Evolutionary conservation across 2,329 filamentous ascomycete genomes (phyloP), one percentile per base, ranked within the genome.

Genomic region (Trichoderma gracile): DNA sequence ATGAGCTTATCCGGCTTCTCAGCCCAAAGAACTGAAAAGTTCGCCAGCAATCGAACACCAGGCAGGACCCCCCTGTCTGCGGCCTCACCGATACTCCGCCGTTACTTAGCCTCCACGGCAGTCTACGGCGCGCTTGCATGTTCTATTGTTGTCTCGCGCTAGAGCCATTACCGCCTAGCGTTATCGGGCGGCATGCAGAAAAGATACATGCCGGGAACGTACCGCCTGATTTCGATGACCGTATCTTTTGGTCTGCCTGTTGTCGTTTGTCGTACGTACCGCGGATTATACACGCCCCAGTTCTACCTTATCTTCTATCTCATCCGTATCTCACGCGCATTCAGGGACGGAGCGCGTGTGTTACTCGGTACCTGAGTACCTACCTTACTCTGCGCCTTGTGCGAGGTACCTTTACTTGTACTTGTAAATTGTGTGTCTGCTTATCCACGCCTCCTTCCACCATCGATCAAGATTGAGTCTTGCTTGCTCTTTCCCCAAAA

Each of bases 191-290:
- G 53, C 47, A 61, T 53, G 40, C 33, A n/a, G 50, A 53, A 54
- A 54, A 40, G 58, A 43, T 62, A 62, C 59, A 15, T 54, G 53
- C 59, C 21, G 17, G 58, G 40, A 38, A 12, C 10, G 40, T 62
- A 62, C 59, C 21, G 17, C 47, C 25, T 27, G 59, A 46, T 62
- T 62, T 62, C 49, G 27, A 62, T 62, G 33, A 62, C 59, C 49
- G 27, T 62, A 62, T 62, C 59, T 63, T 63, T 14, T 38, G 33
- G 33, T 5, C 33, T 14, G 33, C 12, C 12, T 38, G 33, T 38
- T 63, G 52, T 43, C 53, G 55, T 63, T 63, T 56, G 60, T 63
- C 53, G 60, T 63, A 63, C 60, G 60, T 63, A 63, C 52, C 59
- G 17, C 19, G 59, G 33, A 62, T 62, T 62, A 62, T 45, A 54